Evolutionary conservation across 495 filamentous ascomycete species (phyloP).

Genomic region (Podospora pseudoanserina): DNA sequence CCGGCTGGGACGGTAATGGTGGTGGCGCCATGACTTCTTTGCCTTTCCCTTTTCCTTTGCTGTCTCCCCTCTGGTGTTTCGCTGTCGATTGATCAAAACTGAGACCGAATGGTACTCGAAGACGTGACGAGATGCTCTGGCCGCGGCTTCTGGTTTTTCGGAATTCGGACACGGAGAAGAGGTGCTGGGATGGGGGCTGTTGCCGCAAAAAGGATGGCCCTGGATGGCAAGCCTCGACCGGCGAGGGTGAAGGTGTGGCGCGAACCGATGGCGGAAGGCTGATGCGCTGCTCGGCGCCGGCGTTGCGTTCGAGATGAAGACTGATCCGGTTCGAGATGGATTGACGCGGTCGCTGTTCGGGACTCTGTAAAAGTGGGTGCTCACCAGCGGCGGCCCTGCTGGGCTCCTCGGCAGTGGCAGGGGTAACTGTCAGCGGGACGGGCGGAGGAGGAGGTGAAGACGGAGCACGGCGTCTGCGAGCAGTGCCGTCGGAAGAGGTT

Average conservation of each 20-base stretch:
- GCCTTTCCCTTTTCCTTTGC: conserved; percentile 38
- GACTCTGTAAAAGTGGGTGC: conserved; percentile 65
- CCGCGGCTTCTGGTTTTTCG: conserved; percentile 25
- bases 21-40: conserved; percentile 43
- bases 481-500: conserved; percentile 17
- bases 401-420: conserved; percentile 28
- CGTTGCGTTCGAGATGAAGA: conserved; percentile 62
- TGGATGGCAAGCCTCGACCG: conserved; percentile 29
- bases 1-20: conserved; percentile 1
- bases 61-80: conserved; percentile 6
- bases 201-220: conserved; percentile 24
- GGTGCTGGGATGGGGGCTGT: conserved; percentile 21
- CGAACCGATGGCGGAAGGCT: conserved; percentile 59
- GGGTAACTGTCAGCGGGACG: conserved; percentile 41
- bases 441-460: conserved; percentile 48
- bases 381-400: conserved; percentile 51
- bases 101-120: conserved; percentile 32
- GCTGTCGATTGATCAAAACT: conserved; percentile 27
- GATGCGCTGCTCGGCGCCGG: conserved; percentile 62
- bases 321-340: conserved; percentile 53
- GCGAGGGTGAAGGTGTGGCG: conserved; percentile 31
- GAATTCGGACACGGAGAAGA: conserved; percentile 33
- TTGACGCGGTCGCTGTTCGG: conserved; percentile 58
- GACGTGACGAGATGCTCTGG: conserved; percentile 31
- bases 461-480: conserved; percentile 34